phyloP scores from a whole-genome alignment of 2,329 filamentous ascomycete species.

The Hypoxylon sp. region DNA sequence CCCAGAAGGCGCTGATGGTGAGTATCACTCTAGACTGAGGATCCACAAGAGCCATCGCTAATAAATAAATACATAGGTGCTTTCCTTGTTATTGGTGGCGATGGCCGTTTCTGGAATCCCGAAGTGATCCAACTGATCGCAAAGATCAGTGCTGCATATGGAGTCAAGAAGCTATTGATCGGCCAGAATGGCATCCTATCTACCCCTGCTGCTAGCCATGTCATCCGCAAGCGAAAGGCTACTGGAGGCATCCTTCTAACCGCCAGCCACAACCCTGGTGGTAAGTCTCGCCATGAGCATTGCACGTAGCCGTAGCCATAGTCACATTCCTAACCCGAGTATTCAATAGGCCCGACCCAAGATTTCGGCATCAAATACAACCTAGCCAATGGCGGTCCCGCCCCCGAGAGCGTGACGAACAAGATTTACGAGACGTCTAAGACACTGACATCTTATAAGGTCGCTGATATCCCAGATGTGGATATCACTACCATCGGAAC shows the following conservation, averaged over 20 bases:
- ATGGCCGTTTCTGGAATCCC: conserved; percentile 97
- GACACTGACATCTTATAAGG: conserved; percentile 90
- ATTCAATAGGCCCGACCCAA: conserved; percentile 78
- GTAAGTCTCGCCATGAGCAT: conserved; percentile 62
- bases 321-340: conserved; percentile 24
- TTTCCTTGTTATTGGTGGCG: conserved; percentile 95
- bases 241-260: conserved; percentile 97
- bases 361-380: conserved; percentile 99
- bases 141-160: conserved; percentile 96
- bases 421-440: conserved; percentile 96
- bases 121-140: conserved; percentile 97
- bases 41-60: conserved; percentile 7
- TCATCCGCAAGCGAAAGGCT: conserved; percentile 94
- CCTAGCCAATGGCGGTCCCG: conserved; percentile 93
- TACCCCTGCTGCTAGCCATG: conserved; percentile 93
- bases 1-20: conserved; percentile 88
- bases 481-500: conserved; percentile 86
- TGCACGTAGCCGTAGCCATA: not conserved
- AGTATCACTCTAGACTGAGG: conserved; percentile 33
- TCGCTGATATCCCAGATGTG: conserved; percentile 85
- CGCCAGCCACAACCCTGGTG: conserved; percentile 97
- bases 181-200: conserved; percentile 97
- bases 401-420: conserved; percentile 96
- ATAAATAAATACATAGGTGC: conserved; percentile 59
- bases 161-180: conserved; percentile 98